Evolutionary conservation across 257 asterid species (phyloP).

Genomic region (Plantago major): DNA sequence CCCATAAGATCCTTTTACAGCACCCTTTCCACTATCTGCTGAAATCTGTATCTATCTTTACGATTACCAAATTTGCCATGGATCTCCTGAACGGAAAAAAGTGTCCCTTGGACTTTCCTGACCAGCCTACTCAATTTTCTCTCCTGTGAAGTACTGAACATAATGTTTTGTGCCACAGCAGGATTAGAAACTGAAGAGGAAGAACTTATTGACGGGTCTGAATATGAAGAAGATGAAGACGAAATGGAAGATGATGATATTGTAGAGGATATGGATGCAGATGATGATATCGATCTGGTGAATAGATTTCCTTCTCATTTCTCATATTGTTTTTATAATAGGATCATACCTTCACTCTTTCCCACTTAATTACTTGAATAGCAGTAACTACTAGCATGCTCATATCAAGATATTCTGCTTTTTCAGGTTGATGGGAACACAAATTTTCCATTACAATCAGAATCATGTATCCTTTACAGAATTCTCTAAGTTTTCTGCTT

Average conservation of each 20-base stretch:
- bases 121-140: neutral
- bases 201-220: constrained; percentile 50
- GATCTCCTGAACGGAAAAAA: too few relatives aligned
- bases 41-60: constrained; percentile 1
- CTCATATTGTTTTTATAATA: neutral
- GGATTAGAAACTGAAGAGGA: constrained; percentile 41
- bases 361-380: neutral
- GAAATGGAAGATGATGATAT: constrained; percentile 62
- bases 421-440: constrained; percentile 52
- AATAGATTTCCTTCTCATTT: constrained; percentile 1
- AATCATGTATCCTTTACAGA: constrained; percentile 65
- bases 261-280: constrained; percentile 58
- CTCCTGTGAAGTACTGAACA: neutral
- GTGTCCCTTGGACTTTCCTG: too few relatives aligned
- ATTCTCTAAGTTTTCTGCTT: constrained; percentile 8
- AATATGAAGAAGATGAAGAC: constrained; percentile 54
- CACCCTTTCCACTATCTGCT: constrained; percentile 4
- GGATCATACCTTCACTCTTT: neutral
- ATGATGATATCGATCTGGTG: constrained; percentile 49
- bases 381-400: constrained; percentile 4
- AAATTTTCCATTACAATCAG: constrained; percentile 32
- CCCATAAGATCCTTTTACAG: neutral
- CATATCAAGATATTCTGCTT: constrained; percentile 10
- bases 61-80: constrained; percentile 3
- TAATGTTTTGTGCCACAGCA: constrained; percentile 27